phyloP scores from a whole-genome alignment of 2,329 filamentous ascomycete species.

The Pleoardoris graminearum region DNA sequence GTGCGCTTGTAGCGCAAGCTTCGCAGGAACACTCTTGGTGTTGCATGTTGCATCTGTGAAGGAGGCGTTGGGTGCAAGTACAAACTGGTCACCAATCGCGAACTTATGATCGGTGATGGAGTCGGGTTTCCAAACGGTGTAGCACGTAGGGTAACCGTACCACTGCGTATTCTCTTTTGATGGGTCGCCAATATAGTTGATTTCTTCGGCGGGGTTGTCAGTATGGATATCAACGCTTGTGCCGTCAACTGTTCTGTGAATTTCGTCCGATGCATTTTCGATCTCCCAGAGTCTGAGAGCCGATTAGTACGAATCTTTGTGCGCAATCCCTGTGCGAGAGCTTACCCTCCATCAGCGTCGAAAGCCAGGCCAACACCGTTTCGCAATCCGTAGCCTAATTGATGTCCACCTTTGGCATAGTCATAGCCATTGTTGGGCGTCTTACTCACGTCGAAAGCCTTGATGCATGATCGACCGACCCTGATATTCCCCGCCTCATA shows the following conservation, averaged over 20 bases:
- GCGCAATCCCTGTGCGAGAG: background rate
- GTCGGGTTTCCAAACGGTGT: slow-evolving; percentile 59
- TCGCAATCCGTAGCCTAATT: slow-evolving; percentile 66
- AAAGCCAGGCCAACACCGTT: slow-evolving; percentile 70
- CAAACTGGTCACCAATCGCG: slow-evolving; percentile 33
- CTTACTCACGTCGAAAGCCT: slow-evolving; percentile 57
- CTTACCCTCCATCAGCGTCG: slow-evolving; percentile 55
- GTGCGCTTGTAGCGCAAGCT: slow-evolving; percentile 28
- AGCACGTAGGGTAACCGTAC: slow-evolving; percentile 72
- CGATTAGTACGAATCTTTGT: slow-evolving; percentile 19
- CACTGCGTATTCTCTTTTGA: slow-evolving; percentile 52
- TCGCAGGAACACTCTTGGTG: slow-evolving; percentile 18
- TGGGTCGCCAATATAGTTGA: slow-evolving; percentile 68
- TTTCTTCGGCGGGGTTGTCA: slow-evolving; percentile 72
- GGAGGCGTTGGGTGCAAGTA: slow-evolving; percentile 34
- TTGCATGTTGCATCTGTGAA: slow-evolving; percentile 33
- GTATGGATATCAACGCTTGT: slow-evolving; percentile 61
- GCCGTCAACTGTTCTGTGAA: slow-evolving; percentile 55
- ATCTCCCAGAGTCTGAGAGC: slow-evolving; percentile 52
- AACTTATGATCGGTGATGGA: slow-evolving; percentile 29
- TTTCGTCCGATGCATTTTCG: slow-evolving; percentile 69
- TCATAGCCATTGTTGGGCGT: slow-evolving; percentile 31
- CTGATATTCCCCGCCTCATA: slow-evolving; percentile 52
- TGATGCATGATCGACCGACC: slow-evolving; percentile 65
- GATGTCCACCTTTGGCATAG: slow-evolving; percentile 55